Base-by-base conservation (phyloP, 2,329 filamentous ascomycete genomes). In the Dendryphion nanum region DNA sequence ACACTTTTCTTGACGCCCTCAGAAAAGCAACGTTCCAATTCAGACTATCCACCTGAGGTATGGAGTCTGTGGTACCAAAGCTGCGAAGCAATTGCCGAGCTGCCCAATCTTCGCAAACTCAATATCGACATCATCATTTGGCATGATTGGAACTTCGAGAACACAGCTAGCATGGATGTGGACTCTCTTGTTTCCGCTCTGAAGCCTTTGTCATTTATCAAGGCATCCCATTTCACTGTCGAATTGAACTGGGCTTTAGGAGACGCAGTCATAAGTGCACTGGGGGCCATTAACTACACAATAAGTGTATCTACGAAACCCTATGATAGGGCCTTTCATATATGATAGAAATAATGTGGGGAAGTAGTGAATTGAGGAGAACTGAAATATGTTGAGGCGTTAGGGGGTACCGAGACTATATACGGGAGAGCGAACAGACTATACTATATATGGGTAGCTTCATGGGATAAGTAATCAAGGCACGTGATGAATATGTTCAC, bases 41-140 rank as follows among this genome's bases (percentile, higher is more conserved):
- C 24, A 30, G 6, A 18, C 6, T 16, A 6, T 21, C 8, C 8
- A n/a, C 7, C 7, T 8, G n/a, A 26, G n/a, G 5, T 4, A 18
- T 30, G n/a, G 12, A 24, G 26, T 20, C 12, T 15, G 4, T 48
- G 45, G 43, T 14, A 16, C 7, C 14, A 15, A 23, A 18, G 30
- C 17, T 46, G 45, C 21, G 4, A 7, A 33, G 18, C 35, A 3
- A 12, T 46, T 15, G 29, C 20, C 19, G 28, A 36, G 10, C 19
- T 46, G 17, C 24, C 17, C 4, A 23, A 15, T 13, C 42, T 48
- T 18, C 37, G 30, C 21, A 30, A 17, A 4, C 26, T 48, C 7
- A 29, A 24, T 18, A n/a, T 48, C n/a, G 42, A 48, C 7, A 45
- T 48, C 23, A 39, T 38, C 10, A 19, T 46, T 18, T 35, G 33